These are phyloP conservation scores for Hydrangea macrophylla DNA, from an alignment of 148 eudicot species.

Conservation along the genomic window DNA sequence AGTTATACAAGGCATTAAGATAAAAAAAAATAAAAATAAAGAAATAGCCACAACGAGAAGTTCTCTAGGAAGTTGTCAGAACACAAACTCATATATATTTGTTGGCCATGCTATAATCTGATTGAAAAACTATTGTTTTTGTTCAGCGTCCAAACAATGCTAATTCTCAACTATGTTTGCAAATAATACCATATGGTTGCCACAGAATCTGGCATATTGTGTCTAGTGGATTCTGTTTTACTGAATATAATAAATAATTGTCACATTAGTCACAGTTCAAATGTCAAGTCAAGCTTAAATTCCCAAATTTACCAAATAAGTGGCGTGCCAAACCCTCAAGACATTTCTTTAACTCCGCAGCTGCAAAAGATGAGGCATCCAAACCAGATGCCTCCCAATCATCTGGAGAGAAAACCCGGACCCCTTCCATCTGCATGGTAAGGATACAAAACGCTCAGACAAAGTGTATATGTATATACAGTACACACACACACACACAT, in stretches of 20 bases:
- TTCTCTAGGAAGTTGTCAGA: no score
- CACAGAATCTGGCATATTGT: no score
- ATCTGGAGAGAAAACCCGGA: constrained; percentile 68
- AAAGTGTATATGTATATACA: no score
- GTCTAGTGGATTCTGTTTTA: neutral
- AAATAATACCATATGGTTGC: neutral
- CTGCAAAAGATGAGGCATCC: constrained; percentile 70
- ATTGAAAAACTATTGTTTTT: neutral
- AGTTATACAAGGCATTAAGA: no score
- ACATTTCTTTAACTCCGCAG: constrained; percentile 80
- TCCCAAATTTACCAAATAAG: constrained; percentile 69
- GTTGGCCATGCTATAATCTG: neutral
- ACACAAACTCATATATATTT: neutral
- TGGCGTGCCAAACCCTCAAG: constrained; percentile 98
- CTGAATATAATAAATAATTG: neutral
- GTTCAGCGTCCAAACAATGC: neutral
- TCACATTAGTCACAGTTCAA: neutral
- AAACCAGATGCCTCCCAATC: constrained; percentile 85
- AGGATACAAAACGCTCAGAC: constrained; percentile 4
- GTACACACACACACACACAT: no score
- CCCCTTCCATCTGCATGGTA: constrained; percentile 87
- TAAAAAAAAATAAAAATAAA: neutral
- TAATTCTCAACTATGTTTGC: neutral
- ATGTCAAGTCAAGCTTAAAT: constrained; percentile 3
- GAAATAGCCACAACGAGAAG: neutral